These are phyloP conservation scores for Penstemon newberryi DNA, from an alignment of 257 asterid genomes.

Conservation along the genomic window DNA sequence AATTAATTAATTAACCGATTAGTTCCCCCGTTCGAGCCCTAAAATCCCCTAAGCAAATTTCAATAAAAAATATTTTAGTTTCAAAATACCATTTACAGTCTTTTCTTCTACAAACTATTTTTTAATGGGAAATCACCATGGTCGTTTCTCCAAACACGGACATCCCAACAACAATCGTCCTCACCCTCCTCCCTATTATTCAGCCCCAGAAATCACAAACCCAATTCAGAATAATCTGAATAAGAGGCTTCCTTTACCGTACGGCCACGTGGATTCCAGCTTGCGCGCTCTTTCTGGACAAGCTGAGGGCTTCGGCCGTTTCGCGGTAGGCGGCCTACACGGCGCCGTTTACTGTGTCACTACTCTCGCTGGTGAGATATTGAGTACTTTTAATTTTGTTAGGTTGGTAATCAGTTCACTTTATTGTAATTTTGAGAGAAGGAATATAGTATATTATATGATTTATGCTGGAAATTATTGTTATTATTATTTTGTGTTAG, in stretches of 20 bases:
- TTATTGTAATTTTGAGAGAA: background rate
- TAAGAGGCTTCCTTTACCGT: background rate
- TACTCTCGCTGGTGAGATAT: conserved; percentile 16
- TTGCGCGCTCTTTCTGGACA: conserved; percentile 41
- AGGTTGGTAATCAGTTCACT: background rate
- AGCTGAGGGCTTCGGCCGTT: conserved; percentile 55
- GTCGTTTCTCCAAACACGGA: background rate
- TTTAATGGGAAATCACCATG: conserved; percentile 15
- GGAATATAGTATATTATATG: background rate
- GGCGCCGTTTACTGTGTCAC: conserved; percentile 47
- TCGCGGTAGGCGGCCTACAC: conserved; percentile 47
- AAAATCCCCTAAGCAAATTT: no score
- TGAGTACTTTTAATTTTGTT: background rate
- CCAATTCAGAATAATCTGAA: background rate
- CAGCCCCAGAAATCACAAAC: background rate
- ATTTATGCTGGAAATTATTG: no score
- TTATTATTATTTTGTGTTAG: background rate
- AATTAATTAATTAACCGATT: no score
- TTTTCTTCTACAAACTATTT: no score
- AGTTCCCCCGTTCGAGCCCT: no score
- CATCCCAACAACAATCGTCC: background rate
- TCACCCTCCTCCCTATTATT: background rate
- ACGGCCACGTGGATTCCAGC: conserved; percentile 6
- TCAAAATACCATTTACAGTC: no score
- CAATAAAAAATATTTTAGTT: no score